These are phyloP conservation scores for Babesia gibsoni DNA, from an alignment of 169 alveolate genomes.

Conservation along the genomic window DNA sequence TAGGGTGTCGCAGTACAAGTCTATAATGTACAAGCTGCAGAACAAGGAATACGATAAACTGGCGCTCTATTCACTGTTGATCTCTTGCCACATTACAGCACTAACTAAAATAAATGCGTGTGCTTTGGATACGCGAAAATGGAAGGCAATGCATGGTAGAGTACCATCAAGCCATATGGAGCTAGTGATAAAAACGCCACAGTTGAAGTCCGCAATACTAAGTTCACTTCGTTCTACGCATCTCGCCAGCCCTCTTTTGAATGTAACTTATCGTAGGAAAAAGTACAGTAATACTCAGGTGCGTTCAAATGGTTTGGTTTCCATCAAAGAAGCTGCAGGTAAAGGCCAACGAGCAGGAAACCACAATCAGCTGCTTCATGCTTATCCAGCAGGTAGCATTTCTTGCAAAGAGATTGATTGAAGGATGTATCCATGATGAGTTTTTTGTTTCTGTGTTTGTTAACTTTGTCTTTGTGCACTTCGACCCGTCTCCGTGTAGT, in stretches of 20 bases:
- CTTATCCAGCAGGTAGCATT: background rate
- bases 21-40: conserved; percentile 11
- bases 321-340: too few relatives aligned
- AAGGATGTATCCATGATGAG: conserved; percentile 32
- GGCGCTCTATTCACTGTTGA: conserved; percentile 3
- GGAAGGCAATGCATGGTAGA: too few relatives aligned
- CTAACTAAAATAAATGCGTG: background rate
- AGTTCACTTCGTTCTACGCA: too few relatives aligned
- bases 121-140: background rate
- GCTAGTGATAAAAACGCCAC: too few relatives aligned
- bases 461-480: conserved; percentile 47
- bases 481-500: conserved; percentile 14
- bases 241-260: too few relatives aligned
- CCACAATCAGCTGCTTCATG: too few relatives aligned
- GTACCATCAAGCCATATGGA: too few relatives aligned
- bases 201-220: too few relatives aligned
- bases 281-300: too few relatives aligned
- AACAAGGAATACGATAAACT: conserved; percentile 22
- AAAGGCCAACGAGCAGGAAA: too few relatives aligned
- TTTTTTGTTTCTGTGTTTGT: conserved; percentile 52
- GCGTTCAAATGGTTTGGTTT: too few relatives aligned
- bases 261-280: too few relatives aligned
- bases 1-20: conserved; percentile 44
- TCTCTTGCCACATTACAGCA: conserved; percentile 1
- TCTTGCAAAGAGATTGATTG: conserved; percentile 1